These are phyloP conservation scores for Turritis glabra DNA, from an alignment of 345 rosid species.

Conservation along the genomic window DNA sequence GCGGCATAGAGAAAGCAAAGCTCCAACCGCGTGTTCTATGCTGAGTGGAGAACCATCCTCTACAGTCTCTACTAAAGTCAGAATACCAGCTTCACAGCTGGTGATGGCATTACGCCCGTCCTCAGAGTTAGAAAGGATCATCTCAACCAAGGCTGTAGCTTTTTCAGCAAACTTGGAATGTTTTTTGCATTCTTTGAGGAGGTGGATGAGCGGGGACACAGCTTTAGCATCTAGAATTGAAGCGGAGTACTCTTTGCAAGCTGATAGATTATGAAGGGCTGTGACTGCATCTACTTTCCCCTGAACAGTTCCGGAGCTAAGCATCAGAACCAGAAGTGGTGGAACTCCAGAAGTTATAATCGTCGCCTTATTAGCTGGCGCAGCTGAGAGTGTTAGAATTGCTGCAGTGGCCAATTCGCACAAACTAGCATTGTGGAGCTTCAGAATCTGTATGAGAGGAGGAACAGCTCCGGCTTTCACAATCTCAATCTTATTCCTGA, in stretches of 20 bases:
- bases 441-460: constrained; percentile 68
- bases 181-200: constrained; percentile 74
- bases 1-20: constrained; percentile 57
- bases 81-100: constrained; percentile 55
- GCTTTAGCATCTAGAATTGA: constrained; percentile 58
- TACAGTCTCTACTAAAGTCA: constrained; percentile 68
- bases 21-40: constrained; percentile 65
- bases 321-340: constrained; percentile 67
- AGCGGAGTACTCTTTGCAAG: constrained; percentile 49
- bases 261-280: constrained; percentile 65
- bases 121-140: constrained; percentile 61
- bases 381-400: constrained; percentile 72
- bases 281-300: constrained; percentile 83
- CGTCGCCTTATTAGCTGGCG: constrained; percentile 61
- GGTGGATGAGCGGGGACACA: constrained; percentile 62
- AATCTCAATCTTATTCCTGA: constrained; percentile 75
- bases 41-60: constrained; percentile 77
- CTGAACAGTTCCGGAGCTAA: constrained; percentile 69
- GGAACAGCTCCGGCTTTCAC: constrained; percentile 71
- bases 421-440: constrained; percentile 49
- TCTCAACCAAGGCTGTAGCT: constrained; percentile 62
- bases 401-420: constrained; percentile 78
- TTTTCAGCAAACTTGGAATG: constrained; percentile 78
- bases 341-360: constrained; percentile 66
- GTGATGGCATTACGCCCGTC: constrained; percentile 66